These are phyloP conservation scores for Lodderomyces metapsilosis DNA, from an alignment of 1,139 yeast species.

Conservation along the genomic window DNA sequence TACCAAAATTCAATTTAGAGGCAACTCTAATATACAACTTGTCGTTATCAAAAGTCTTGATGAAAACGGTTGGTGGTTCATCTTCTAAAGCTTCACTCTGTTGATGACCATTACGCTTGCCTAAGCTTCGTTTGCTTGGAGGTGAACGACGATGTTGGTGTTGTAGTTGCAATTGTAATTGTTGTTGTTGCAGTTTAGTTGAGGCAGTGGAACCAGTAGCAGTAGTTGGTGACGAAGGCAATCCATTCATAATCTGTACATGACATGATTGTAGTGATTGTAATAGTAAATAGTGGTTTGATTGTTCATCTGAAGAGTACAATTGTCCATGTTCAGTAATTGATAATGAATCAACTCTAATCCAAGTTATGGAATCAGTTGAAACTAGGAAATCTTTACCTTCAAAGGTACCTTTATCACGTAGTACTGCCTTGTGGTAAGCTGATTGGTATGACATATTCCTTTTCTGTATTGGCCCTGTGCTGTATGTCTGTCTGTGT, in stretches of 20 bases:
- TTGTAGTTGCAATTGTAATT: slow-evolving; percentile 7
- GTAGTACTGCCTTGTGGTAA: slow-evolving; percentile 30
- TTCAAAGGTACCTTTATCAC: slow-evolving; percentile 37
- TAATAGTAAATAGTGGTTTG: slow-evolving; percentile 29
- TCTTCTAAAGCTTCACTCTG: slow-evolving; percentile 13
- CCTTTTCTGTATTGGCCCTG: too few species aligned
- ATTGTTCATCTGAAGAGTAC: slow-evolving; percentile 34
- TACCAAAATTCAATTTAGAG: slow-evolving; percentile 45
- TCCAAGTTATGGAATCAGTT: slow-evolving; percentile 41
- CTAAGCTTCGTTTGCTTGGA: neutral
- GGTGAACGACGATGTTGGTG: slow-evolving; percentile 1
- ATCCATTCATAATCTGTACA: slow-evolving; percentile 28
- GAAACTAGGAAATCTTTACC: slow-evolving; percentile 38
- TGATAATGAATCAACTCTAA: slow-evolving; percentile 29
- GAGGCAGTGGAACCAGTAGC: neutral
- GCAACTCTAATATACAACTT: slow-evolving; percentile 47
- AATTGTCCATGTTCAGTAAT: slow-evolving; percentile 40
- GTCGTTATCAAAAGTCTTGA: slow-evolving; percentile 47
- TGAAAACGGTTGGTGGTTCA: slow-evolving; percentile 45
- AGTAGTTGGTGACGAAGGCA: slow-evolving; percentile 1
- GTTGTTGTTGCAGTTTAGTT: slow-evolving; percentile 6
- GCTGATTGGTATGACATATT: slow-evolving; percentile 19
- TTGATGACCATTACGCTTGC: slow-evolving; percentile 1
- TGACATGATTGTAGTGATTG: slow-evolving; percentile 42
- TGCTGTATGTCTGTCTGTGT: neutral